These are phyloP conservation scores for Fusarium pininemorale DNA, from an alignment of 2,329 filamentous ascomycete species.

Conservation along the genomic window DNA sequence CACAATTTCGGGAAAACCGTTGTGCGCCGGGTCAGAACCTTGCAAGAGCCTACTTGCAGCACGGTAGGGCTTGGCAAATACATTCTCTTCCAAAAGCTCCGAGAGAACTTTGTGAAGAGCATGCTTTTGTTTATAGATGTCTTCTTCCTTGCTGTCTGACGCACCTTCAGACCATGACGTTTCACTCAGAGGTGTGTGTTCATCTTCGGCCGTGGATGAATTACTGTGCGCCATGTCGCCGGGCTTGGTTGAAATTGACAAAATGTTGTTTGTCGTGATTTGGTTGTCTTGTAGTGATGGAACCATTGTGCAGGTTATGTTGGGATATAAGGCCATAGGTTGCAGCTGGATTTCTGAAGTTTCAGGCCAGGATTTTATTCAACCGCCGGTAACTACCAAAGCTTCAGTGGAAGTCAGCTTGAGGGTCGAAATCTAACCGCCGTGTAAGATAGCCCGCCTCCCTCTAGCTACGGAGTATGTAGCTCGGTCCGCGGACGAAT, in stretches of 20 bases:
- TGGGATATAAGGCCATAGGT: too few relatives aligned
- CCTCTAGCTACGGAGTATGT: too few relatives aligned
- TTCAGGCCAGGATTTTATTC: too few relatives aligned
- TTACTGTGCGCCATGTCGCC: background rate
- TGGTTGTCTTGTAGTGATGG: too few relatives aligned
- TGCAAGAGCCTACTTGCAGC: background rate
- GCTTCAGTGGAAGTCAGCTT: too few relatives aligned
- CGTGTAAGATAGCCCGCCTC: too few relatives aligned
- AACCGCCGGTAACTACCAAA: rapidly evolving
- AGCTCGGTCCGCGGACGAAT: too few relatives aligned
- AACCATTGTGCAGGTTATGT: too few relatives aligned
- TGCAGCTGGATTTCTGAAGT: too few relatives aligned
- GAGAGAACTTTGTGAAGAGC: background rate
- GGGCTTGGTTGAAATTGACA: background rate
- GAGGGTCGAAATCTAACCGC: too few relatives aligned
- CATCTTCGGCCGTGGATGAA: background rate
- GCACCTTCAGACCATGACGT: background rate
- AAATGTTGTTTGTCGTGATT: too few relatives aligned
- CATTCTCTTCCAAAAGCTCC: constrained; percentile 1
- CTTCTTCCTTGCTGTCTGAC: background rate
- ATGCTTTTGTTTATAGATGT: too few relatives aligned
- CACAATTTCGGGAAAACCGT: constrained; percentile 46
- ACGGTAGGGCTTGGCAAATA: background rate
- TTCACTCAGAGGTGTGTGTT: background rate
- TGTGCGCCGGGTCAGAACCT: background rate